Base-by-base conservation (phyloP, 169 alveolate genomes). In the Plasmodium gonderi region DNA sequence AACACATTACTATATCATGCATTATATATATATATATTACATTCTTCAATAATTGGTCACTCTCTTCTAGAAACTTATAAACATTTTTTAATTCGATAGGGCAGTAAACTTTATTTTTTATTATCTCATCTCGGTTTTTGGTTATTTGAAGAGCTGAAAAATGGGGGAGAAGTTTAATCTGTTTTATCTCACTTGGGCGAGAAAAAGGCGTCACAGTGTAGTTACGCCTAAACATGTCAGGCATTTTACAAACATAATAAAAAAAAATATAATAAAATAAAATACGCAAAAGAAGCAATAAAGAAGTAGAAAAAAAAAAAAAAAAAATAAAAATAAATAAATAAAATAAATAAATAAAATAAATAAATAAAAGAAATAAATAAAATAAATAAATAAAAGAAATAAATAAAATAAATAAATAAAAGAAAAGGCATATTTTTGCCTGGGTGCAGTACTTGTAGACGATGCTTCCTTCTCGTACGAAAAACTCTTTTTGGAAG, bases 61-160 rank as follows among this genome's bases (percentile, higher is more conserved):
- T 81, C 8, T 81, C 91, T 67, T 81, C 91, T 38, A 81, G 40
- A 4, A 81, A 29, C 33, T 42, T 81, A 23, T 81, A 81, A n/a
- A 81, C 91, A 81, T 81, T 81, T 81, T 81, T 81, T 51, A 81
- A 31, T 26, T 81, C 91, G 45, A 81, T 81, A 31, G 91, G 91
- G 12, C 91, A 81, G 54, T 81, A 81, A 23, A 81, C 91, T 74
- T 81, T 81, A 51, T 81, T 81, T 74, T 81, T 81, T 81, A 81
- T 81, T 67, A 81, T 81, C 20, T 81, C 91, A 68, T 81, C 80
- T 74, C 91, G 29, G 33, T 81, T 81, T 81, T 68, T 81, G 3
- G 17, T 81, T 81, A 81, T 81, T 68, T 81, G 91, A 23, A 40
- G 38, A 36, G 74, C 91, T 81, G 77, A 7, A 31, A 65, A 80